These are phyloP conservation scores for Brassica incana DNA, from an alignment of 345 rosid genomes.

Conservation along the genomic window DNA sequence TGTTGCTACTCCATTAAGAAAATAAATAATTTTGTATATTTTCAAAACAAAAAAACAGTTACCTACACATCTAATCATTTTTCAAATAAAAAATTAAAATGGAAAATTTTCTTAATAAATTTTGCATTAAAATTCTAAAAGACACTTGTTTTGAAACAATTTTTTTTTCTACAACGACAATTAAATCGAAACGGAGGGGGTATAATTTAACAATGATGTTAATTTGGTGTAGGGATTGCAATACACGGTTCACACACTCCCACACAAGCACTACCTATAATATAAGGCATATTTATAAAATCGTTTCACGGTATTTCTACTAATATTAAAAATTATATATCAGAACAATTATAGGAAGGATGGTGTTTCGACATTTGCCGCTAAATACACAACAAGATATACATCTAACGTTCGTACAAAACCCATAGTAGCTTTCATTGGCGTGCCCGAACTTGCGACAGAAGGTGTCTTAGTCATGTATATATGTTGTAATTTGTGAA, in stretches of 20 bases:
- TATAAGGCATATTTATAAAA: conserved; percentile 1
- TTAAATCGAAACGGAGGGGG: too few species aligned
- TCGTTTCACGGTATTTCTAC: neutral
- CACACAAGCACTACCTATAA: neutral
- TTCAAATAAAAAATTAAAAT: too few species aligned
- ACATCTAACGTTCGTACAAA: conserved; percentile 28
- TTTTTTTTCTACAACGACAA: too few species aligned
- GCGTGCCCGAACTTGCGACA: conserved; percentile 21
- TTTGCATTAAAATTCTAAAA: too few species aligned
- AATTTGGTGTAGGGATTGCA: neutral
- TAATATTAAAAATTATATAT: neutral
- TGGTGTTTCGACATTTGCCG: conserved; percentile 18
- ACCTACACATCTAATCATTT: too few species aligned
- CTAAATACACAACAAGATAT: conserved; percentile 25
- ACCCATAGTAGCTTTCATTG: neutral
- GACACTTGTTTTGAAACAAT: too few species aligned
- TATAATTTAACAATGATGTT: conserved; percentile 20
- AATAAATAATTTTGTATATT: too few species aligned
- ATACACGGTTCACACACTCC: conserved; percentile 5
- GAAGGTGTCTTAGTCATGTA: neutral
- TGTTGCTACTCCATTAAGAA: neutral
- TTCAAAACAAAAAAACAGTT: too few species aligned
- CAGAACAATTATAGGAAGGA: neutral
- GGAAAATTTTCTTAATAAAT: too few species aligned
- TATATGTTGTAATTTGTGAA: too few species aligned